These are phyloP conservation scores for Priceomyces castillae DNA, from an alignment of 805 yeast species.

Conservation along the genomic window DNA sequence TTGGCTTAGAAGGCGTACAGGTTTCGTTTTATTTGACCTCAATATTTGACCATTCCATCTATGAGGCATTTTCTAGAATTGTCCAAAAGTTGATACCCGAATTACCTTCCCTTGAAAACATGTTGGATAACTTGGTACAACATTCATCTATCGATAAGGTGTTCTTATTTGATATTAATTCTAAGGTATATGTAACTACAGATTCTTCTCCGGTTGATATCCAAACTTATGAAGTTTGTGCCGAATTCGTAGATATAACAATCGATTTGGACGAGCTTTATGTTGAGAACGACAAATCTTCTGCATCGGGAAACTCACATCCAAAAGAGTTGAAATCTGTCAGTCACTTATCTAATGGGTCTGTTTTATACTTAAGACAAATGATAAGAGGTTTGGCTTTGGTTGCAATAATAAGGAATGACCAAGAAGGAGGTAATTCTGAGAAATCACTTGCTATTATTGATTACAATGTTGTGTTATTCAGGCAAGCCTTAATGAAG, in stretches of 20 bases:
- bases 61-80: constrained; percentile 91
- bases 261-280: constrained; percentile 80
- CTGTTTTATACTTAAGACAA: constrained; percentile 78
- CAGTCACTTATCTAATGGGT: constrained; percentile 77
- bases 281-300: constrained; percentile 24
- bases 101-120: constrained; percentile 79
- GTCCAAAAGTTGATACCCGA: constrained; percentile 90
- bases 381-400: constrained; percentile 92
- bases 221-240: constrained; percentile 93
- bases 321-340: constrained; percentile 56
- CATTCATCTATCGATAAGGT: constrained; percentile 91
- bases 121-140: constrained; percentile 84
- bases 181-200: constrained; percentile 93
- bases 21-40: constrained; percentile 89
- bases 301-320: constrained; percentile 5
- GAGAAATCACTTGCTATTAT: constrained; percentile 59
- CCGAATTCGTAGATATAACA: constrained; percentile 93
- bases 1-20: constrained; percentile 88
- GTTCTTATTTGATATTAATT: constrained; percentile 84
- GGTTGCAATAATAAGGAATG: constrained; percentile 79
- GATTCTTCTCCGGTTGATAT: constrained; percentile 95
- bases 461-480: constrained; percentile 83
- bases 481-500: constrained; percentile 71
- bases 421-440: constrained; percentile 38
- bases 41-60: constrained; percentile 92